Conservation (phyloP, 1,139 yeast species). For the Suhomyces bokatorum region DNA sequence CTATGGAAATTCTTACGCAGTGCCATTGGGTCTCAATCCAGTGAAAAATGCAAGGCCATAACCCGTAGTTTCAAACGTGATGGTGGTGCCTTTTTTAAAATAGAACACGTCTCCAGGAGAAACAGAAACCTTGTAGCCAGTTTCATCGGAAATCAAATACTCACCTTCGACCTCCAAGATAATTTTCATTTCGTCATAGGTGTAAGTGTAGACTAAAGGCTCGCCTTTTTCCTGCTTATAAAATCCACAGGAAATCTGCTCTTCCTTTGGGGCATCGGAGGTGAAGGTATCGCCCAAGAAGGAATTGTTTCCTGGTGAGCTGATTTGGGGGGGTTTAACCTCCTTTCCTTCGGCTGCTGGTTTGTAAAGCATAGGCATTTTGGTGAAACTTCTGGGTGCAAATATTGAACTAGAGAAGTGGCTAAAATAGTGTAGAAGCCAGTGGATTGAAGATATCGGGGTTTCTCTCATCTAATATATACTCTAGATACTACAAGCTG, state of each 20-base stretch:
- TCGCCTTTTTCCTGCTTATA: constrained; percentile 68
- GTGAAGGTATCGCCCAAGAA: constrained; percentile 65
- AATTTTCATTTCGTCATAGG: constrained; percentile 71
- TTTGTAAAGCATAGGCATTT: constrained; percentile 60
- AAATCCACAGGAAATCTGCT: constrained; percentile 65
- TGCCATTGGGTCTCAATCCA: constrained; percentile 56
- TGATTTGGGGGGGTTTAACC: constrained; percentile 57
- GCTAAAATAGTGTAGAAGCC: too few species aligned
- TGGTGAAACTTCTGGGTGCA: constrained; percentile 17
- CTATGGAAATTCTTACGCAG: background rate
- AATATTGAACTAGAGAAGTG: background rate
- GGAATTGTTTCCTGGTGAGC: constrained; percentile 61
- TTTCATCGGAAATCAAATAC: constrained; percentile 60
- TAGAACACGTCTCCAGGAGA: constrained; percentile 68
- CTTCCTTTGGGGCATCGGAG: constrained; percentile 57
- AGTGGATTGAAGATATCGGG: too few species aligned
- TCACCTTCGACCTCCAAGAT: constrained; percentile 66
- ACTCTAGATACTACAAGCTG: too few species aligned
- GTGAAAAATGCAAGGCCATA: constrained; percentile 66
- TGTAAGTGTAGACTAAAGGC: constrained; percentile 62
- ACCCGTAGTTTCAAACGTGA: constrained; percentile 62
- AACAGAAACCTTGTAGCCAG: constrained; percentile 57
- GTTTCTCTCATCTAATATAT: too few species aligned
- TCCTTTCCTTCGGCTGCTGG: constrained; percentile 55
- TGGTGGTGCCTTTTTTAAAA: constrained; percentile 65